Conservation (phyloP, 2,329 filamentous ascomycete genomes). For the Sordariomycetes sp. region DNA sequence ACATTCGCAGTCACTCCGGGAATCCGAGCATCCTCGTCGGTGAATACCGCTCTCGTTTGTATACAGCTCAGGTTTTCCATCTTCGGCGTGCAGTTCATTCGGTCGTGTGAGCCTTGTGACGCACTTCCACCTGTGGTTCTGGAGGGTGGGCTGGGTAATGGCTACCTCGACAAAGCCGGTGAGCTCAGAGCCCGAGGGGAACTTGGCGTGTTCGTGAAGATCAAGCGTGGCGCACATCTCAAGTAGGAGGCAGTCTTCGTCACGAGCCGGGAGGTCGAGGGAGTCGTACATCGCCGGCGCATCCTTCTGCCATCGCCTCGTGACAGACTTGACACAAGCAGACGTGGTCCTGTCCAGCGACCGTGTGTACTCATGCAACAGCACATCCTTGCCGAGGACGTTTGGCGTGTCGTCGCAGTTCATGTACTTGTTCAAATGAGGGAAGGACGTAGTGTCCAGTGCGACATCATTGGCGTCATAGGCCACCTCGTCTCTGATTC, state of each 20-base stretch:
- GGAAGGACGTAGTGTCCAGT: constrained; percentile 39
- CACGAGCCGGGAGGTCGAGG: constrained; percentile 36
- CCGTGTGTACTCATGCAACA: constrained; percentile 51
- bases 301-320: constrained; percentile 46
- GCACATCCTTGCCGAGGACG: constrained; percentile 39
- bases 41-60: constrained; percentile 44
- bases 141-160: constrained; percentile 42
- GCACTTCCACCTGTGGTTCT: constrained; percentile 52
- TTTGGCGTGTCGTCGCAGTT: constrained; percentile 42
- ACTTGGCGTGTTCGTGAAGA: constrained; percentile 45
- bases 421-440: constrained; percentile 45
- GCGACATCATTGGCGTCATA: constrained; percentile 32
- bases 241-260: constrained; percentile 46
- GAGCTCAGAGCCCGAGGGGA: constrained; percentile 50
- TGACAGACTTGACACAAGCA: constrained; percentile 43
- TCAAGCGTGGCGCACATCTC: constrained; percentile 55
- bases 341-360: constrained; percentile 45
- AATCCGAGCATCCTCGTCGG: constrained; percentile 39
- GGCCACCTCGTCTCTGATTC: constrained; percentile 37
- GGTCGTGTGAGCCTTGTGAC: constrained; percentile 50
- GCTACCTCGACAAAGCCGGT: constrained; percentile 50
- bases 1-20: constrained; percentile 41
- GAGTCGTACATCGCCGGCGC: constrained; percentile 47
- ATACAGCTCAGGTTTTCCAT: constrained; percentile 32
- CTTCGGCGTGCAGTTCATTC: constrained; percentile 39